Conservation (phyloP, 345 rosid species). For the Arabidopsis thaliana region DNA sequence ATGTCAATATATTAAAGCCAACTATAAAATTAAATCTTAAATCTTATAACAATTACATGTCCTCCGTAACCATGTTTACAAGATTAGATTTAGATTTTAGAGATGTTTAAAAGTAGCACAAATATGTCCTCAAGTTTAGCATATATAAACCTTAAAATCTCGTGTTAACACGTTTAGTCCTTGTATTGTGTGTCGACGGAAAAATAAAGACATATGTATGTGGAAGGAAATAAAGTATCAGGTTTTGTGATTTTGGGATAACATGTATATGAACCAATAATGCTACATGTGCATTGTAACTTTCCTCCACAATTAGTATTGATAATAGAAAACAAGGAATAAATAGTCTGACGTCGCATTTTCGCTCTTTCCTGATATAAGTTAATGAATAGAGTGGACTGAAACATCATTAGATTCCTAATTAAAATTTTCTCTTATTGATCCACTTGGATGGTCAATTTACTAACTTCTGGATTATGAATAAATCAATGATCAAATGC, state of each 20-base stretch:
- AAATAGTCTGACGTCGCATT: slow-evolving; percentile 1
- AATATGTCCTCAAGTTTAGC: neutral
- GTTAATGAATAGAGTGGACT: slow-evolving; percentile 35
- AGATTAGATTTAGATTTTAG: too few species aligned
- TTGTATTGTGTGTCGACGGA: neutral
- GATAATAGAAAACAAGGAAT: neutral
- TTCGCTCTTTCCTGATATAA: neutral
- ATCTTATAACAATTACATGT: neutral
- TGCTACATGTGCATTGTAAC: neutral
- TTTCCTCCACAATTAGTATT: neutral
- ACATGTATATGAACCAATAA: neutral
- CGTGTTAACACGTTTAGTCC: too few species aligned
- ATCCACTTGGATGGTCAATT: slow-evolving; percentile 37
- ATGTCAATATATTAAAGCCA: neutral
- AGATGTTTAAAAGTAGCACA: neutral
- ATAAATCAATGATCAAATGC: slow-evolving; percentile 23
- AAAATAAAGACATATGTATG: neutral
- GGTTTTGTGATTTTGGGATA: neutral
- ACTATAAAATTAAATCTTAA: neutral
- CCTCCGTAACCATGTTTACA: too few species aligned
- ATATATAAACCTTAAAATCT: too few species aligned
- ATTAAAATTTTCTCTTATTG: slow-evolving; percentile 26
- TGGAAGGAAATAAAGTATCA: neutral
- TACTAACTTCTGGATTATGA: slow-evolving; percentile 28
- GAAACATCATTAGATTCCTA: slow-evolving; percentile 38